Percentiles rank a stretch among this genome's conserved stretches.
Conservation (phyloP, 495 filamentous ascomycete species). For the Letharia lupina region DNA sequence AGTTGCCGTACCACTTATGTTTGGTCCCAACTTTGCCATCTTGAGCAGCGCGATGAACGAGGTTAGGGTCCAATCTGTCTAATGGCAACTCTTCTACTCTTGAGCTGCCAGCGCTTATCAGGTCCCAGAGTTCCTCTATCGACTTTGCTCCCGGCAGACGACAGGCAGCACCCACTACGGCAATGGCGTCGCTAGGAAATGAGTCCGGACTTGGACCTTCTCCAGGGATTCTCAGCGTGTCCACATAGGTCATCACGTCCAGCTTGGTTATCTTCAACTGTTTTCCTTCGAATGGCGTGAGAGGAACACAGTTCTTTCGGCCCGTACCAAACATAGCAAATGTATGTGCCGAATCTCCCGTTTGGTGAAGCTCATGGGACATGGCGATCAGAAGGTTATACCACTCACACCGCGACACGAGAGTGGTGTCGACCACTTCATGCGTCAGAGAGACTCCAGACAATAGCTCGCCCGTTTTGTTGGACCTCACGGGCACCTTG, state of each 20-base stretch:
- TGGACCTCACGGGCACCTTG: slow-evolving; percentile 27
- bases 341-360: slow-evolving; percentile 8
- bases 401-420: slow-evolving; percentile 30
- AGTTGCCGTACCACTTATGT: no score
- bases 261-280: slow-evolving; percentile 21
- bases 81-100: slow-evolving; percentile 14
- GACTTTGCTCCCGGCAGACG: slow-evolving; percentile 34
- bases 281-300: slow-evolving; percentile 24
- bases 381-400: slow-evolving; percentile 23
- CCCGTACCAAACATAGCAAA: slow-evolving; percentile 27
- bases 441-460: slow-evolving; percentile 21
- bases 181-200: slow-evolving; percentile 24
- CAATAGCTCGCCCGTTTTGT: slow-evolving; percentile 20
- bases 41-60: slow-evolving; percentile 18
- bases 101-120: slow-evolving; percentile 29
- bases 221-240: no score
- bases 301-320: slow-evolving; percentile 27
- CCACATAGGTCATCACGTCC: background rate
- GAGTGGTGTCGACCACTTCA: slow-evolving; percentile 26
- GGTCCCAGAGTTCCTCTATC: slow-evolving; percentile 36
- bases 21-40: no score
- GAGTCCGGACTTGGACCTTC: background rate
- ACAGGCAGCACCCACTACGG: slow-evolving; percentile 39
- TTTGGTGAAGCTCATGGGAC: slow-evolving; percentile 22
- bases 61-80: slow-evolving; percentile 20